Conservation (phyloP, 108 stramenopile species). For the Licmophora abbreviata region DNA sequence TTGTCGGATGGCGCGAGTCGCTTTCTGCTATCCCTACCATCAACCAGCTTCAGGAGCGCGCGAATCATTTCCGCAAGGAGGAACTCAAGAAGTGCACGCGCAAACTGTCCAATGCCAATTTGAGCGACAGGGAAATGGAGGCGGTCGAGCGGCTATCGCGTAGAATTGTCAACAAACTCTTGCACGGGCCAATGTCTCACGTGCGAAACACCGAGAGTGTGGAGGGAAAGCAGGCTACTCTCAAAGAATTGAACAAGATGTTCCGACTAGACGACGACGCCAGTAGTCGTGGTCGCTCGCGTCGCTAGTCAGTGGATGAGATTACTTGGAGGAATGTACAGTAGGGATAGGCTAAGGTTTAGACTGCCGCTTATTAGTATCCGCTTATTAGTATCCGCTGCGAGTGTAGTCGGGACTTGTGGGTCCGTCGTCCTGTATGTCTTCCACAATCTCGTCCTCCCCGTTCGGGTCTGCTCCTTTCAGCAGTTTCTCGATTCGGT, state of each 20-base stretch:
- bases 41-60: conserved; percentile 91
- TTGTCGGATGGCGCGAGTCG: conserved; percentile 88
- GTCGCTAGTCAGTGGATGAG: conserved; percentile 9
- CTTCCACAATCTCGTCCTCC: conserved; percentile 30
- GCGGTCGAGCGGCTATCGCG: conserved; percentile 91
- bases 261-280: conserved; percentile 85
- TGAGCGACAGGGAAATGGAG: conserved; percentile 88
- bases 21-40: conserved; percentile 94
- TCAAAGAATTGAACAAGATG: conserved; percentile 90
- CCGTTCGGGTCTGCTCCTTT: conserved; percentile 26
- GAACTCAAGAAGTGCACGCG: conserved; percentile 87
- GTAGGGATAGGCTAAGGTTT: neutral
- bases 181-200: conserved; percentile 96
- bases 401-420: neutral
- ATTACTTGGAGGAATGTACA: neutral
- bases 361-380: neutral
- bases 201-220: conserved; percentile 83
- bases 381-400: neutral
- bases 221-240: conserved; percentile 75
- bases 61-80: conserved; percentile 85
- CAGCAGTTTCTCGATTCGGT: conserved; percentile 70
- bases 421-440: conserved; percentile 4
- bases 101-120: conserved; percentile 79
- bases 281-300: conserved; percentile 16
- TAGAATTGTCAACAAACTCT: conserved; percentile 96